phyloP scores from a whole-genome alignment of 2,329 filamentous ascomycete genomes.

The Geosmithia putterillii region DNA sequence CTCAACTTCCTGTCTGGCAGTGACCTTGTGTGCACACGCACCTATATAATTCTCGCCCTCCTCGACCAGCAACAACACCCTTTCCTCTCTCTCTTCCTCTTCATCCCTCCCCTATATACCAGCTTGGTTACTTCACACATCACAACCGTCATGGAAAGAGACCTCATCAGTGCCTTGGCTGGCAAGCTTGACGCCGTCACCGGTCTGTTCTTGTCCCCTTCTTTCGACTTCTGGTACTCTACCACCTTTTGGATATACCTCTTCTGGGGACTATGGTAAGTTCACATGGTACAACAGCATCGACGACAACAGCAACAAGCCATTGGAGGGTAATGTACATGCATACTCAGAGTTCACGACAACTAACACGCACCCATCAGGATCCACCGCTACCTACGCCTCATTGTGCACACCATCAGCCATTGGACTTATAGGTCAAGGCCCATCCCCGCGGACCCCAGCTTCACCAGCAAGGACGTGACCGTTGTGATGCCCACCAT shows the following conservation, averaged over 20 bases:
- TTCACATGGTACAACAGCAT: neutral
- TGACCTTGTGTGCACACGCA: too few species aligned
- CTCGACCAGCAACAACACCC: neutral
- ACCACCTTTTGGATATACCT: conserved; percentile 32
- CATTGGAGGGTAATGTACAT: neutral
- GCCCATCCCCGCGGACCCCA: conserved; percentile 70
- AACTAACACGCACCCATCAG: conserved; percentile 28
- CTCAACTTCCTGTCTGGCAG: too few species aligned
- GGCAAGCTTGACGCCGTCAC: conserved; percentile 4
- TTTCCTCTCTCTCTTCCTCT: too few species aligned
- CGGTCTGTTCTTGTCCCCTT: conserved; percentile 8
- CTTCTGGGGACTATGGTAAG: conserved; percentile 35
- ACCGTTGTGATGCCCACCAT: conserved; percentile 92
- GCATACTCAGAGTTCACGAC: neutral
- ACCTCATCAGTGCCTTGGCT: neutral
- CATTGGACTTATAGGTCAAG: conserved; percentile 83
- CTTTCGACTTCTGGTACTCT: conserved; percentile 25
- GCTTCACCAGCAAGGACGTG: conserved; percentile 69
- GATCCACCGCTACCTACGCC: conserved; percentile 75
- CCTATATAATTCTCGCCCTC: too few species aligned
- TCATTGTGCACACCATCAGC: conserved; percentile 73
- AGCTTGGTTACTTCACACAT: neutral
- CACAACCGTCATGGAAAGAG: neutral
- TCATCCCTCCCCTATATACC: too few species aligned
- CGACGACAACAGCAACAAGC: too few species aligned